Evolutionary conservation across 306 rosid species (phyloP).

Genomic region (Biancaea sappan): DNA sequence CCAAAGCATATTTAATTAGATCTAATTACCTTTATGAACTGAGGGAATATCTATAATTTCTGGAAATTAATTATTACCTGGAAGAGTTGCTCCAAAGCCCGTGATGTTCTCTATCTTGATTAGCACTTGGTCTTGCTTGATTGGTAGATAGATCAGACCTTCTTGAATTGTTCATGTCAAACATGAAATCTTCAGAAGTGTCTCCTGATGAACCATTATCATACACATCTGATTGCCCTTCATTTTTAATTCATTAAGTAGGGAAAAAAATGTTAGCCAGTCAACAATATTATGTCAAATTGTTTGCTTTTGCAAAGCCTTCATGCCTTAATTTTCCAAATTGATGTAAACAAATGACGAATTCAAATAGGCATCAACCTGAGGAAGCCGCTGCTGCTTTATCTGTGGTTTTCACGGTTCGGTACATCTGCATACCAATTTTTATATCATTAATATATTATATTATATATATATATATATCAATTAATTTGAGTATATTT

Average conservation of each 20-base stretch:
- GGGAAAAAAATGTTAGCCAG: neutral
- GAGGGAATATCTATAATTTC: neutral
- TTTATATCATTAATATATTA: neutral
- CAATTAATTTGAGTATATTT: too few species aligned
- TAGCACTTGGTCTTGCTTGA: slow-evolving; percentile 54
- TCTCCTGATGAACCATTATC: slow-evolving; percentile 95
- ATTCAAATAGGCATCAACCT: slow-evolving; percentile 46
- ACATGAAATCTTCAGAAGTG: slow-evolving; percentile 75
- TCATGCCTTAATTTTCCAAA: slow-evolving; percentile 9
- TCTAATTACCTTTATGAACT: neutral
- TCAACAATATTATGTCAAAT: neutral
- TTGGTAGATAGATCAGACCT: slow-evolving; percentile 52
- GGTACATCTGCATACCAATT: slow-evolving; percentile 73
- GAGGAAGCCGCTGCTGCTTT: slow-evolving; percentile 89
- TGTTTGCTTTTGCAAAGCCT: neutral
- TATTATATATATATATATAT: too few species aligned
- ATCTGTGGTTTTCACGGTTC: slow-evolving; percentile 96
- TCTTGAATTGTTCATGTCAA: slow-evolving; percentile 65
- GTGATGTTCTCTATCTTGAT: slow-evolving; percentile 60
- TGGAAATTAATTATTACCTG: slow-evolving; percentile 49
- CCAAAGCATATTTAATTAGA: neutral
- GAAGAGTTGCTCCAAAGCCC: slow-evolving; percentile 92
- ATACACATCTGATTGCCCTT: slow-evolving; percentile 78
- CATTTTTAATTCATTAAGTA: neutral
- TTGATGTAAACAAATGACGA: neutral